phyloP scores from a whole-genome alignment of 148 eudicot genomes.

The Rhododendron williamsianum region DNA sequence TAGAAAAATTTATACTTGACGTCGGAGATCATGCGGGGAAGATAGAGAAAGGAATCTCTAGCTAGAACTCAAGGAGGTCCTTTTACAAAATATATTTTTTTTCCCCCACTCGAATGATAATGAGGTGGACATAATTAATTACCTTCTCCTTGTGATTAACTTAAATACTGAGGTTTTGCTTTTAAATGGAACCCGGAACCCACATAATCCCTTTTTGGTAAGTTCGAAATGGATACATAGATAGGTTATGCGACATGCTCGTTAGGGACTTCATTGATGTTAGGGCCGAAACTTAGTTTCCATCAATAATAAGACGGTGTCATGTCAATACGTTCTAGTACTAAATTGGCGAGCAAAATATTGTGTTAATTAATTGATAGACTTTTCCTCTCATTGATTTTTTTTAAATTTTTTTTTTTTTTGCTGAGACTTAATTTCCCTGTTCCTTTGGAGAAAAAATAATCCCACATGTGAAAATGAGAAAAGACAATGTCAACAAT shows the following conservation, averaged over 20 bases:
- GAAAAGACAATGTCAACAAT: neutral
- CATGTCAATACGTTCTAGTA: neutral
- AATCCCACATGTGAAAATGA: neutral
- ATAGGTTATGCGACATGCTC: too few species aligned
- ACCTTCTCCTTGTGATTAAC: too few species aligned
- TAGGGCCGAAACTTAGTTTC: too few species aligned
- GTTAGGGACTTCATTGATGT: too few species aligned
- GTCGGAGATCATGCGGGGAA: neutral
- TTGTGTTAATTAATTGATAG: neutral
- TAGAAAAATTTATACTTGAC: neutral
- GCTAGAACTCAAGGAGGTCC: neutral
- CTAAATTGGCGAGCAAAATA: neutral
- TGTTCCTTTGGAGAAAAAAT: too few species aligned
- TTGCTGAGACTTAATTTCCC: neutral
- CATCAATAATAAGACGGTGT: too few species aligned
- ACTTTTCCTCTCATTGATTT: neutral
- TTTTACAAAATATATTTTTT: neutral
- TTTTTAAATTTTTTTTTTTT: too few species aligned
- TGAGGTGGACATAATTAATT: too few species aligned
- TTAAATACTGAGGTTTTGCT: too few species aligned
- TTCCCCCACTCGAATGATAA: neutral
- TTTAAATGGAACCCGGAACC: too few species aligned
- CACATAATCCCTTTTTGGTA: too few species aligned
- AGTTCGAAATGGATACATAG: too few species aligned
- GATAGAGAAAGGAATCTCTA: neutral